A percentile compares a stretch with the other conserved stretches of the same genome.
Conservation (phyloP, 495 filamentous ascomycete genomes). For the Immersiella caudata region DNA sequence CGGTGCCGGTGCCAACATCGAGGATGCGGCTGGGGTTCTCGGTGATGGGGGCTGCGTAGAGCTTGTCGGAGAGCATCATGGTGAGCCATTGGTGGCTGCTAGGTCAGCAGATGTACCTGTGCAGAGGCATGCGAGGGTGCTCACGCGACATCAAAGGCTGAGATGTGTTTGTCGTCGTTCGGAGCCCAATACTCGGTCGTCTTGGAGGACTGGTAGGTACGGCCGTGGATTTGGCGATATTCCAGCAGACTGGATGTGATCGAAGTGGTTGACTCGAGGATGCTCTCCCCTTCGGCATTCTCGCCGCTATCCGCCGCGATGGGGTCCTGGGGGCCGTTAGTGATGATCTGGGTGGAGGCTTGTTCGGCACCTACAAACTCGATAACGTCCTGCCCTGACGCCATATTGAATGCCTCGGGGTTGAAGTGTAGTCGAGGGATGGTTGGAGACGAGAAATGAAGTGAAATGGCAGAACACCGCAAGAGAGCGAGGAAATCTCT, state of each 20-base stretch:
- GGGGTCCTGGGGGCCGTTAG: neutral
- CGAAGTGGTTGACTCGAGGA: slow-evolving; percentile 41
- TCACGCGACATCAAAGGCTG: slow-evolving; percentile 33
- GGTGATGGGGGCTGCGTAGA: slow-evolving; percentile 55
- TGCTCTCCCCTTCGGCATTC: slow-evolving; percentile 9
- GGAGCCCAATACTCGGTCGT: slow-evolving; percentile 26
- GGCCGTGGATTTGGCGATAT: slow-evolving; percentile 47
- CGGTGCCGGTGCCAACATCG: slow-evolving; percentile 14
- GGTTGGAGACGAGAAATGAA: too few relatives aligned
- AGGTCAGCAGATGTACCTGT: neutral
- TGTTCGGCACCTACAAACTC: neutral
- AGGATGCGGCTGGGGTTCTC: slow-evolving; percentile 24
- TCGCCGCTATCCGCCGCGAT: too few relatives aligned
- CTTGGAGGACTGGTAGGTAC: slow-evolving; percentile 38
- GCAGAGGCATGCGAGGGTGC: neutral
- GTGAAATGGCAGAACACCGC: too few relatives aligned
- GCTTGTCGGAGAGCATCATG: slow-evolving; percentile 52
- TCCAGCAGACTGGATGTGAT: slow-evolving; percentile 50
- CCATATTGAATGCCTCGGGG: neutral
- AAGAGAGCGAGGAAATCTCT: too few relatives aligned
- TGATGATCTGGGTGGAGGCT: neutral
- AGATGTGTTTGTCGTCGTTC: slow-evolving; percentile 32
- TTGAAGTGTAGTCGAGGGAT: neutral
- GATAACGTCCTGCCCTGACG: neutral
- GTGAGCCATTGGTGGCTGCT: slow-evolving; percentile 21